Evolutionary conservation across 805 yeast species (phyloP), one percentile per base, ranked within the genome.

Genomic region (Citeromyces nyonsensis): DNA sequence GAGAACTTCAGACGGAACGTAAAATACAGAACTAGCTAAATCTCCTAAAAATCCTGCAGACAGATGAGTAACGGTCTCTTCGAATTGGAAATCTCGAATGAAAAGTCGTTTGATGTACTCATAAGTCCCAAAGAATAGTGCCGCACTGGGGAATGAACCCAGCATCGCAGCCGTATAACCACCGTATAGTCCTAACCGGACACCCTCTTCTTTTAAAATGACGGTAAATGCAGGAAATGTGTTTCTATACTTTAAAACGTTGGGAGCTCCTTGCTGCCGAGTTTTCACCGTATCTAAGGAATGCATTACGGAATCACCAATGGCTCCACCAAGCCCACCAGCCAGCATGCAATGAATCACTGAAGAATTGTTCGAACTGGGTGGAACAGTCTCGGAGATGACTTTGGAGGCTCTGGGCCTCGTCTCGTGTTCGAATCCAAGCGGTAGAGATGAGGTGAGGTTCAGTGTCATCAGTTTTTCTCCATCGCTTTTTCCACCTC

Each of bases 271-370:
- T 49, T 91, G 99, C 51, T 91, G 98, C 39, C 98, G 64, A 2
- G 98, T 91, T 51, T 91, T 91, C 24, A 91, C 95, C 0, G 98
- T 91, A 49, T 91, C 99, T 25, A 91, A 56, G 0, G 97, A 86
- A 54, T 91, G 96, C 96, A 91, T 91, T 22, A 72, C 57, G 2
- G 91, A 67, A 46, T 88, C 98, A 10, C 96, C 97, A 26, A 86
- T 69, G 34, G 82, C 75, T 1, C 97, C 98, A 6, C 98, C 98
- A 31, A 88, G 55, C 1, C 94, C 96, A 28, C 98, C 98, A 0
- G 96, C 95, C 26, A 85, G 35, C 62, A 84, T 62, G 47, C 84
- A 71, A 45, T 68, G 63, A 39, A 66, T 29, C 15, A 78, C 52
- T 5, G 79, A 66, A 0, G 72, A 59, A 28, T 38, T 33, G 15